These are phyloP conservation scores for Fusarium pseudoanthophilum DNA, from an alignment of 2,329 filamentous ascomycete genomes.

Conservation along the genomic window DNA sequence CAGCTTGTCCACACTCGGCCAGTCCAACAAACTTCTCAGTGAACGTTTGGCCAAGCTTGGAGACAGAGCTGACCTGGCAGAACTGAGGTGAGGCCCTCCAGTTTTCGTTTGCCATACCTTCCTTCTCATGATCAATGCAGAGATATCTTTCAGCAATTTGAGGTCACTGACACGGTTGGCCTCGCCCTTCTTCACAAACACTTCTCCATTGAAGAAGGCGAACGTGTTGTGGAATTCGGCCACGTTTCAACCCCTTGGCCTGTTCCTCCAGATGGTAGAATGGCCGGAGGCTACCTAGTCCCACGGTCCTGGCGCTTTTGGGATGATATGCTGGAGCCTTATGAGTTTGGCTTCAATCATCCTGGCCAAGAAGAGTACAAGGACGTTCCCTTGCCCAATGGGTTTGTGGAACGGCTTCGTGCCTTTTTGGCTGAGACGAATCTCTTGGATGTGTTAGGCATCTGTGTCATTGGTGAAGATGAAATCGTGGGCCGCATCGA, in stretches of 20 bases:
- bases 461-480: background rate
- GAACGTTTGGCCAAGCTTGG: background rate
- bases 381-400: background rate
- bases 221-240: background rate
- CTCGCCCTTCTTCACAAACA: background rate
- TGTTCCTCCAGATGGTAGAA: background rate
- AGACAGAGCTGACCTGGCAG: background rate
- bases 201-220: background rate
- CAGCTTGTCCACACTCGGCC: background rate
- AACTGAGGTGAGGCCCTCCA: background rate
- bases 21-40: background rate
- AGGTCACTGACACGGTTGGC: background rate
- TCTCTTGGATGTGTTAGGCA: background rate
- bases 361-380: background rate
- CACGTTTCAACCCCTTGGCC: conserved; percentile 1
- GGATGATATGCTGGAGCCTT: background rate
- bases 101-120: rapidly evolving
- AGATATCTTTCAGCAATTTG: background rate
- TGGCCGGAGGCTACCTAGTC: background rate
- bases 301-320: background rate
- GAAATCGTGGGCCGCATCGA: background rate
- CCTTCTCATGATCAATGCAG: background rate
- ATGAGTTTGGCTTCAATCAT: conserved; percentile 1
- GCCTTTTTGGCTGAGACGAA: background rate
- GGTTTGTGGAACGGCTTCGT: background rate